Evolutionary conservation across 179 eudicot genomes (phyloP), one percentile per base, ranked within the genome.

Genomic region (Drosera spatulata): DNA sequence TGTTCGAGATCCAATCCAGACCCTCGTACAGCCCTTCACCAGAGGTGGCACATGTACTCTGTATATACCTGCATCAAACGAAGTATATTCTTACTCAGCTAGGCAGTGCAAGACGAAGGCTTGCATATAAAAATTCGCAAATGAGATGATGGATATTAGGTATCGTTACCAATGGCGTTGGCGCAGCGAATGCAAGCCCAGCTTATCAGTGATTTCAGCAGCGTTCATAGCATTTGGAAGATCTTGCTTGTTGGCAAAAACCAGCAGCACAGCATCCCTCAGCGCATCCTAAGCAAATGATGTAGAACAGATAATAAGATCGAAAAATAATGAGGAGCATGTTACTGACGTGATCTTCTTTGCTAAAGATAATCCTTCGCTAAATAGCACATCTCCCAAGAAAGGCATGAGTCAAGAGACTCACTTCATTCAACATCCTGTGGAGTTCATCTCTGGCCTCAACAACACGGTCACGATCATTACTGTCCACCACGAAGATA

Each of bases 211-310:
- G 33, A 22, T 22, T 22, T 22, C 33, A 22, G 33, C 33, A 22
- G 33, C 33, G 33, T 22, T 22, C 33, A 22, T 22, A 22, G 33
- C 95, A 80, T 87, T 87, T 1, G 96, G 96, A 81, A 87, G 93
- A 86, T 86, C 95, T 69, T 86, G 95, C 71, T 86, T 86, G 90
- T 86, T 86, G 59, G 95, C 95, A 71, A 86, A 86, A 48, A 86
- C 95, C 56, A 86, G 96, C 68, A 87, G 68, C 48, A 87, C 96
- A 58, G 96, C 96, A 79, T 87, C 93, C 14, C 96, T 76, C 54
- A 87, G 82, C 84, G 85, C 96, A 69, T 87, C 96, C 96, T 87
- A 73, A 64, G 6, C 10, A 60, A 62, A n/a, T 61, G 9, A 56
- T 4, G 8, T 22, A 22, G 33, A 0, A 22, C 1, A 22, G 33